Conservation (phyloP, 805 yeast species). For the Wickerhamomyces chambardii region DNA sequence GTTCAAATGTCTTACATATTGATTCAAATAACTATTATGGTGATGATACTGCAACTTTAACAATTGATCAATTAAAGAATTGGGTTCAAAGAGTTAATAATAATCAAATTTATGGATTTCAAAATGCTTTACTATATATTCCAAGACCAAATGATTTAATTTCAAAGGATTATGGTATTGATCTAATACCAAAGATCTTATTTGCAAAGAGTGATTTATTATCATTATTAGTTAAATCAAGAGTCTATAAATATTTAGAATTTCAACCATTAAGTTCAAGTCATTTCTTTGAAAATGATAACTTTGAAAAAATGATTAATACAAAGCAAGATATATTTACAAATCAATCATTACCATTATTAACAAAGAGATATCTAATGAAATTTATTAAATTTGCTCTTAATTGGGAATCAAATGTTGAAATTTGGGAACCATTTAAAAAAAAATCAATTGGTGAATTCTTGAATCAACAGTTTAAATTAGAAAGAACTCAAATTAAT, state of each 20-base stretch:
- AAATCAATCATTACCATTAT: conserved; percentile 66
- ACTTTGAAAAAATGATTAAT: conserved; percentile 77
- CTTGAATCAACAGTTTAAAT: conserved; percentile 53
- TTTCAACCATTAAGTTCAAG: conserved; percentile 83
- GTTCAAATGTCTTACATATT: conserved; percentile 88
- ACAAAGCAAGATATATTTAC: conserved; percentile 93
- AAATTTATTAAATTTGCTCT: conserved; percentile 83
- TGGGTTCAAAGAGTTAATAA: conserved; percentile 74
- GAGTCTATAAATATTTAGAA: conserved; percentile 88
- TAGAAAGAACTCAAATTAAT: conserved; percentile 65
- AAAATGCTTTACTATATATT: conserved; percentile 73
- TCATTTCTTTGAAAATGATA: conserved; percentile 91
- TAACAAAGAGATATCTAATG: conserved; percentile 81
- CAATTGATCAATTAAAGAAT: conserved; percentile 73
- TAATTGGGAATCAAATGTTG: conserved; percentile 52
- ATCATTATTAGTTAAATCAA: conserved; percentile 66
- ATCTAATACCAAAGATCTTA: conserved; percentile 76
- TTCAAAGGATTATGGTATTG: conserved; percentile 78
- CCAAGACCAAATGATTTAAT: conserved; percentile 42
- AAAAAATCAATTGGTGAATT: conserved; percentile 51
- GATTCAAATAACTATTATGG: conserved; percentile 86
- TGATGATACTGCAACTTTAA: conserved; percentile 76
- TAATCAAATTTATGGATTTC: conserved; percentile 27
- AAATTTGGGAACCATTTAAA: conserved; percentile 47
- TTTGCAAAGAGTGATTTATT: conserved; percentile 88